Conservation (phyloP, 305 asterid species). For the Rubia peregrina region DNA sequence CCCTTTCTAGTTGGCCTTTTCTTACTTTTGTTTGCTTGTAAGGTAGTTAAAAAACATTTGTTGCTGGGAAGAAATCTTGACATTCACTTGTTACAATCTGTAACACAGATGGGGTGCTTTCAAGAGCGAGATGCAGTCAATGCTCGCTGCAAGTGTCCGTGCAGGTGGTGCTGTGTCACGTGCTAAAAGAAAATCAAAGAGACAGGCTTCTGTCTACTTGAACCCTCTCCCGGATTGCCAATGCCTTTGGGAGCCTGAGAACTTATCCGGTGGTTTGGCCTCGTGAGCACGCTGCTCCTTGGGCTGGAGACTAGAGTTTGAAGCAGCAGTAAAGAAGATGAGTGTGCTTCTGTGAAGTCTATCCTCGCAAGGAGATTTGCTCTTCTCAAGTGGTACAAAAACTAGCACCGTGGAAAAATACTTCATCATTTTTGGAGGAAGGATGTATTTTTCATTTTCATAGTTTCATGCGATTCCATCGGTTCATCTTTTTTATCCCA, state of each 20-base stretch:
- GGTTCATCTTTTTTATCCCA: too few species aligned
- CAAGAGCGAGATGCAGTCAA: slow-evolving; percentile 59
- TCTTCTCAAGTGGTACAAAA: background rate
- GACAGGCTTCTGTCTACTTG: slow-evolving; percentile 59
- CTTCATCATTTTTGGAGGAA: background rate
- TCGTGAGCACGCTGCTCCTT: background rate
- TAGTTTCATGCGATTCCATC: too few species aligned
- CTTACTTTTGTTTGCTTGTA: too few species aligned
- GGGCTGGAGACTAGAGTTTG: background rate
- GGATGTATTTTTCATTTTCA: too few species aligned
- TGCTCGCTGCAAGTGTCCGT: slow-evolving; percentile 73
- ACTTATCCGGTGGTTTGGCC: slow-evolving; percentile 4
- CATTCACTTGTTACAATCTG: background rate
- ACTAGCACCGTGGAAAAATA: background rate
- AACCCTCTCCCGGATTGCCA: slow-evolving; percentile 83
- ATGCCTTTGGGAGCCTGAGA: slow-evolving; percentile 63
- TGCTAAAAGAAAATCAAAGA: slow-evolving; percentile 52
- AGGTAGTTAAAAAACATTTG: background rate
- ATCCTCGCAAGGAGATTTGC: too few species aligned
- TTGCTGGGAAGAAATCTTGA: background rate
- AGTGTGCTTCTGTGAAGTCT: background rate
- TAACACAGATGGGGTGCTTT: slow-evolving; percentile 63
- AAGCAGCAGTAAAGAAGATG: background rate
- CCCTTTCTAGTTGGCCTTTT: background rate
- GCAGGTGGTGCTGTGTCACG: slow-evolving; percentile 61